Evolutionary conservation across 352 stramenopile species (phyloP).

Genomic region (Pythium coloratum): DNA sequence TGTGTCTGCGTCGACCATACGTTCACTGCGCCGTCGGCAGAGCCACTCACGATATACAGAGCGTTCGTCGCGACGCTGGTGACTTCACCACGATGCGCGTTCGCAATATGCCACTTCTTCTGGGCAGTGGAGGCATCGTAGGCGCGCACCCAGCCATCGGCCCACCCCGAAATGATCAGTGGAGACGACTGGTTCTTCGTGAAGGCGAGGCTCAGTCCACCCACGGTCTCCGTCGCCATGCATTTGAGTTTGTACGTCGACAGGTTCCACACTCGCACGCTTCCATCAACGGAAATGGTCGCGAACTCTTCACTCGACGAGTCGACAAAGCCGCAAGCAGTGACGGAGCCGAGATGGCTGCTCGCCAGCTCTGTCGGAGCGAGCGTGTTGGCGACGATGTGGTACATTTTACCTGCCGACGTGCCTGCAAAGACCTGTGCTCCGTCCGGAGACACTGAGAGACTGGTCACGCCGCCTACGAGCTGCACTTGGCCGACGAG

Average conservation of each 20-base stretch:
- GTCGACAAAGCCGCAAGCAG: constrained; percentile 57
- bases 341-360: constrained; percentile 68
- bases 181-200: constrained; percentile 29
- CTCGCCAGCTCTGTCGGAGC: constrained; percentile 51
- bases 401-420: constrained; percentile 75
- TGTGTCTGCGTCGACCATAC: constrained; percentile 85
- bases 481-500: constrained; percentile 81
- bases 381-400: constrained; percentile 52
- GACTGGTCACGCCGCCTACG: constrained; percentile 74
- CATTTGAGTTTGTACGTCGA: constrained; percentile 68
- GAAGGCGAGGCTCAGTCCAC: constrained; percentile 46
- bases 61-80: constrained; percentile 60
- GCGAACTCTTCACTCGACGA: constrained; percentile 58
- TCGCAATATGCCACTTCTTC: constrained; percentile 85
- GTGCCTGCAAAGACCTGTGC: constrained; percentile 64
- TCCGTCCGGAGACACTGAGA: constrained; percentile 63
- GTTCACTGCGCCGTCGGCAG: constrained; percentile 84
- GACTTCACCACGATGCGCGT: constrained; percentile 85
- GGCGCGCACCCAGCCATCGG: constrained; percentile 70
- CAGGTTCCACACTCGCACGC: constrained; percentile 65
- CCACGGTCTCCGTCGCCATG: constrained; percentile 61
- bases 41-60: constrained; percentile 79
- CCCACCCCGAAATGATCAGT: constrained; percentile 65
- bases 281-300: constrained; percentile 73
- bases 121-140: constrained; percentile 51